Conservation (phyloP, 2,329 filamentous ascomycete genomes). For the Colletotrichum sp. region DNA sequence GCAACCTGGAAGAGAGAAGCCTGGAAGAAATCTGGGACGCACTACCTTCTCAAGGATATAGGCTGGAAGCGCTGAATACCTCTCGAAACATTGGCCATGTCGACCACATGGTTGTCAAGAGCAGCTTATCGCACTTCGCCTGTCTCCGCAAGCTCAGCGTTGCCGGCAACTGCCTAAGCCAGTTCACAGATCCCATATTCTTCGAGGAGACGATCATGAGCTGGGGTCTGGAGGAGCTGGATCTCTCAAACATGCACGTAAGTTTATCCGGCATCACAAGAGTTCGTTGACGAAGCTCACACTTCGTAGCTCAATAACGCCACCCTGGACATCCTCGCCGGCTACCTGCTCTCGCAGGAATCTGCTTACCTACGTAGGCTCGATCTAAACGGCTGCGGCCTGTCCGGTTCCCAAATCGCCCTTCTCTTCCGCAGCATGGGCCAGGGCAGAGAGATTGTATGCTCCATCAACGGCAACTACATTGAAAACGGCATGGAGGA, state of each 20-base stretch:
- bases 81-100: constrained; percentile 59
- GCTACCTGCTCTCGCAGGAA: constrained; percentile 46
- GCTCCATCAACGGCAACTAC: constrained; percentile 57
- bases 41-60: constrained; percentile 48
- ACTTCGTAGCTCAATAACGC: constrained; percentile 50
- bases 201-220: constrained; percentile 45
- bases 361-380: constrained; percentile 49
- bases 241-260: constrained; percentile 61
- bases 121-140: constrained; percentile 47
- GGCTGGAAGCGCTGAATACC: constrained; percentile 54
- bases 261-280: constrained; percentile 14
- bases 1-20: constrained; percentile 54
- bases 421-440: constrained; percentile 58
- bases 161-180: constrained; percentile 54
- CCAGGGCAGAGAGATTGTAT: constrained; percentile 48
- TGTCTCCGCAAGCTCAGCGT: constrained; percentile 55
- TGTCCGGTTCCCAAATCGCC: constrained; percentile 55
- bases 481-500: constrained; percentile 58
- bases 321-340: constrained; percentile 51
- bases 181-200: constrained; percentile 50
- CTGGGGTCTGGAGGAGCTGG: constrained; percentile 57
- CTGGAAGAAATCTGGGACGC: constrained; percentile 54
- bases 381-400: constrained; percentile 55
- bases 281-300: constrained; percentile 13
- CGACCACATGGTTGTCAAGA: constrained; percentile 50